A percentile compares a stretch with the other conserved stretches of the same genome.
Evolutionary conservation across 345 rosid species (phyloP).

Genomic region (Microcos paniculata): DNA sequence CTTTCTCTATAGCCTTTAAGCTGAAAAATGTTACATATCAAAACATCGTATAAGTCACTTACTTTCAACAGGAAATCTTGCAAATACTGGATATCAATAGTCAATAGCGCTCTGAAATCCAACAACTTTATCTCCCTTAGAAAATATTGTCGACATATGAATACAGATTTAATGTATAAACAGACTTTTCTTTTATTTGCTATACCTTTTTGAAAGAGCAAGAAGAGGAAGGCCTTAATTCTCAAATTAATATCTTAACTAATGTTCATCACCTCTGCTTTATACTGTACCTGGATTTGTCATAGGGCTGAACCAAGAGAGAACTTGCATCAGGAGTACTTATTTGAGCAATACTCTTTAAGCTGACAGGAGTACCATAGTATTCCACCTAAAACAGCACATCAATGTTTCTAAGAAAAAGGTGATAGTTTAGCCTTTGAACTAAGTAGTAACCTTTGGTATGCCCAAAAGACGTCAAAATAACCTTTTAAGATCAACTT

Average conservation of each 20-base stretch:
- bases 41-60: not conserved
- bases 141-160: not conserved
- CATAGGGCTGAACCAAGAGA: constrained; percentile 89
- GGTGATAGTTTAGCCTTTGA: not conserved
- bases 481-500: not conserved
- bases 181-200: not conserved
- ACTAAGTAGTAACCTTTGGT: not conserved
- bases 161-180: not conserved
- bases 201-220: not conserved
- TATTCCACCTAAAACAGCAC: constrained; percentile 68
- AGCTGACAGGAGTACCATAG: constrained; percentile 88
- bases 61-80: not conserved
- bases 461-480: not conserved
- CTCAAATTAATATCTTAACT: not conserved
- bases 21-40: constrained; percentile 39
- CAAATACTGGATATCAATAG: constrained; percentile 1
- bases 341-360: constrained; percentile 92
- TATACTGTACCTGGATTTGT: constrained; percentile 76
- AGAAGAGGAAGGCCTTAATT: not conserved
- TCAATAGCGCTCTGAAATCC: not conserved
- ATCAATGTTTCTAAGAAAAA: constrained; percentile 10
- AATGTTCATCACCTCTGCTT: not conserved
- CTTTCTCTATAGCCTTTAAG: constrained; percentile 90
- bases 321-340: constrained; percentile 88
- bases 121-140: not conserved